Evolutionary conservation across 139 green algal species (phyloP).

Genomic region (Tetraselmis chui): DNA sequence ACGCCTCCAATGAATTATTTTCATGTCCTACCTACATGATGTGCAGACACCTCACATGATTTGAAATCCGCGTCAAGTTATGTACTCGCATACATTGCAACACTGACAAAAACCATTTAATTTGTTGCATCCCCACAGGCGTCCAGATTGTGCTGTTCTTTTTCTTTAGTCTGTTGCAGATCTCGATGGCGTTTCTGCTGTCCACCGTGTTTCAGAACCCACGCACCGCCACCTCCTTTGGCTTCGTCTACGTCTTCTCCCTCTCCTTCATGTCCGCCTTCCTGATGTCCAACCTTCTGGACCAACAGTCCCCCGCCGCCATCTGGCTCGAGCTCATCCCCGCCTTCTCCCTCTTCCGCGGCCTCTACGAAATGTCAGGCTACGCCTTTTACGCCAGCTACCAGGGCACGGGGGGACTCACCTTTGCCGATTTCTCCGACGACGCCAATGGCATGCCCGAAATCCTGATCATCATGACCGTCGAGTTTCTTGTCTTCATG

Average conservation of each 20-base stretch:
- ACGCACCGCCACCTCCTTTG: constrained; percentile 52
- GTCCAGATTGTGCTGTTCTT: constrained; percentile 78
- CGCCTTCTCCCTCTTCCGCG: not conserved
- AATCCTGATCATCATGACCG: constrained; percentile 56
- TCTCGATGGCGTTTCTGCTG: constrained; percentile 76
- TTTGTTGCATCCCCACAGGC: constrained; percentile 4
- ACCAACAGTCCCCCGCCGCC: not conserved
- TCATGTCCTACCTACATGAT: too few species aligned
- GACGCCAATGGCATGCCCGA: constrained; percentile 54
- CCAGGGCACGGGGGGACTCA: constrained; percentile 45
- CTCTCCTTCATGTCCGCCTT: constrained; percentile 45
- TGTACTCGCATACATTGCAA: too few species aligned
- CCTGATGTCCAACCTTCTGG: not conserved
- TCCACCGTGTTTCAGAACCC: constrained; percentile 58
- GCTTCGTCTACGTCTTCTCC: constrained; percentile 75
- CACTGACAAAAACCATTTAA: too few species aligned
- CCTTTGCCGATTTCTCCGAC: constrained; percentile 53
- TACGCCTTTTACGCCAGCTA: constrained; percentile 44
- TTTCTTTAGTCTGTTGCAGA: constrained; percentile 75
- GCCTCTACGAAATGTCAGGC: constrained; percentile 22
- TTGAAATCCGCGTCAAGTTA: too few species aligned
- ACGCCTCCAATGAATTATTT: too few species aligned
- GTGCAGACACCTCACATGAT: too few species aligned
- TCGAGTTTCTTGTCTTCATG: constrained; percentile 77
- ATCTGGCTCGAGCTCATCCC: not conserved